Base-by-base conservation (phyloP, 805 yeast species). In the Yarrowia sp. region DNA sequence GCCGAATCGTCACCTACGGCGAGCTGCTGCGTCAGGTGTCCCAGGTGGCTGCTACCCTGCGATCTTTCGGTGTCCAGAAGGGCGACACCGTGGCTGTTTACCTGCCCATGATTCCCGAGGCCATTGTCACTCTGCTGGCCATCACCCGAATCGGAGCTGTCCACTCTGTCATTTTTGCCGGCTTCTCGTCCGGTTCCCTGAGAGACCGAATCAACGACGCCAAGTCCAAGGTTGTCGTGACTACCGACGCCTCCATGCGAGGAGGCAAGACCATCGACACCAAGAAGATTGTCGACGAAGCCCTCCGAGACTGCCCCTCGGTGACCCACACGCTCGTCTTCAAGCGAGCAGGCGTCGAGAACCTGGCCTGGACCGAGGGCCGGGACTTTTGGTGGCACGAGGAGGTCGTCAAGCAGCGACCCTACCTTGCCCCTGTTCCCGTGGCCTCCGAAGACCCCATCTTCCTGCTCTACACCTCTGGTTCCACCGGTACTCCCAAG, bases 321-420 rank as follows among this genome's bases (percentile, higher is more conserved):
- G 96, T 95, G 58, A 81, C 86, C 71, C 88, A 92, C 69, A 96
- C 92, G 48, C 80, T 95, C 61, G 98, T 95, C 41, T 89, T 84
- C 82, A 84, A 87, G 79, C 87, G 99, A 79, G 92, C 97, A 33
- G 96, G 95, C 66, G 82, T 84, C 71, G 78, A 81, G 65, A 58
- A 58, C 51, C 85, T 91, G 67, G 87, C 89, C 67, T 86, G 90
- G 86, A 81, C 82, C 68, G 80, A 82, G 49, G 92, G 88, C 65
- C 86, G 98, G 77, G 99, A 95, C 78, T 85, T 82, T 75, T 90
- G 93, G 92, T 95, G 98, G 97, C 93, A 92, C 74, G 96, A 91
- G 72, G 96, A 90, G 77, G 79, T 85, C 70, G 83, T 79, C 70
- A 90, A 90, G 77, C 89, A 85, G 79, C 88, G 95, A 70, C 86